These are phyloP conservation scores for Penicillium steckii DNA, from an alignment of 495 filamentous ascomycete genomes.

Conservation along the genomic window DNA sequence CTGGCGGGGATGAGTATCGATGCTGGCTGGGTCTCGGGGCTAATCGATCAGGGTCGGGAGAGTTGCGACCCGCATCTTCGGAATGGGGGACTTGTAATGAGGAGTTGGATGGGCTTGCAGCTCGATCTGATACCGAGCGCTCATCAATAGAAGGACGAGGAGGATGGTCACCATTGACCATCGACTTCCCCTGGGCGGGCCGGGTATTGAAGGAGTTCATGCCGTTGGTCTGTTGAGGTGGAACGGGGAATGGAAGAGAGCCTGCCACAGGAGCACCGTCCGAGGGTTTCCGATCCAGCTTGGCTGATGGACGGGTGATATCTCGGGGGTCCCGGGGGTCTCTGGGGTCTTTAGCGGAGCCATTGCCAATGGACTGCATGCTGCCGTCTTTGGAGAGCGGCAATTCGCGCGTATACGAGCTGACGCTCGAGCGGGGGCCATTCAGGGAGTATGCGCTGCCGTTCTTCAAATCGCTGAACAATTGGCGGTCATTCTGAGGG, in stretches of 20 bases:
- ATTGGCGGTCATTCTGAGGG: conserved; percentile 36
- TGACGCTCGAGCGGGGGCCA: conserved; percentile 47
- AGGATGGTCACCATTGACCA: conserved; percentile 41
- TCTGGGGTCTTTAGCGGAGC: conserved; percentile 24
- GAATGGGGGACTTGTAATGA: conserved; percentile 34
- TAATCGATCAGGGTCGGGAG: conserved; percentile 41
- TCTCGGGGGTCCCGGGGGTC: conserved; percentile 36
- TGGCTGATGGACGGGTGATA: conserved; percentile 36
- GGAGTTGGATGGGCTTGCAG: conserved; percentile 26
- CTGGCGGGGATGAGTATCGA: conserved; percentile 74
- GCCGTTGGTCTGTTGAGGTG: conserved; percentile 37
- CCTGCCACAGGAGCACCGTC: conserved; percentile 33
- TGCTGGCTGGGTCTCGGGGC: conserved; percentile 48
- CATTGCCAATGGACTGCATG: conserved; percentile 50
- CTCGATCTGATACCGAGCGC: conserved; percentile 26
- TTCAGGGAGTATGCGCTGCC: conserved; percentile 48
- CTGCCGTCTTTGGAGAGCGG: conserved; percentile 53
- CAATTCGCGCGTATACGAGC: conserved; percentile 49
- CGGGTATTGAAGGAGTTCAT: conserved; percentile 19
- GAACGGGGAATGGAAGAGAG: conserved; percentile 28
- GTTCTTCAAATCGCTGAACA: conserved; percentile 37
- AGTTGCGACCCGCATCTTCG: conserved; percentile 38
- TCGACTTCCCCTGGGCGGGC: conserved; percentile 32
- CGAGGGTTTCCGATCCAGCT: conserved; percentile 34
- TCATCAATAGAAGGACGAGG: conserved; percentile 37